Evolutionary conservation across 441 rosid species (phyloP).

Genomic region (Biscutella auriculata): DNA sequence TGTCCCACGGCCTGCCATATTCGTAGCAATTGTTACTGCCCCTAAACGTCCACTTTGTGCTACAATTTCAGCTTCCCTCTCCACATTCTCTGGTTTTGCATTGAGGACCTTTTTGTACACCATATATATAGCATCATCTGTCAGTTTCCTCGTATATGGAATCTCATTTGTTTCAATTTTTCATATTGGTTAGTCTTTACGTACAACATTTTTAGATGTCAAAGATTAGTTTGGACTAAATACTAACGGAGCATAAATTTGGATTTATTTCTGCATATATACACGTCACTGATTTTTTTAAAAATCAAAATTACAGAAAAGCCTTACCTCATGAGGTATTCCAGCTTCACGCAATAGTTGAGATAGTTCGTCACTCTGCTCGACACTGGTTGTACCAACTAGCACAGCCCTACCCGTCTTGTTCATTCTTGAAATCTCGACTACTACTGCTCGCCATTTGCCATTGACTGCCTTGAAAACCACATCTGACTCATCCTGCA

Average conservation of each 20-base stretch:
- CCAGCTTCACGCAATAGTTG: conserved; percentile 70
- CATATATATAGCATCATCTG: conserved; percentile 9
- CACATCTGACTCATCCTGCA: conserved; percentile 93
- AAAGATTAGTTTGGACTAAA: background rate
- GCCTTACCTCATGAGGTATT: conserved; percentile 79
- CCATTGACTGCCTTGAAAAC: conserved; percentile 84
- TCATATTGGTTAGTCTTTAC: background rate
- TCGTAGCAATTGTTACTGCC: conserved; percentile 94
- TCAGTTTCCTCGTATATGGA: conserved; percentile 10
- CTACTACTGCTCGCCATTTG: conserved; percentile 92
- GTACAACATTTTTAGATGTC: background rate
- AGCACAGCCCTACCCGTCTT: conserved; percentile 90
- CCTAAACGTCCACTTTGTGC: conserved; percentile 97
- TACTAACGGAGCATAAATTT: background rate
- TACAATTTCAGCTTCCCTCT: conserved; percentile 98
- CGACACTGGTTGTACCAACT: conserved; percentile 96
- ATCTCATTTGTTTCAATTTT: background rate
- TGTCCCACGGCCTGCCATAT: conserved; percentile 99
- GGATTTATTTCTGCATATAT: background rate
- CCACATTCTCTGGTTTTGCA: conserved; percentile 98
- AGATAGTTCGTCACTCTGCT: conserved; percentile 89
- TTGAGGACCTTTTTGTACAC: conserved; percentile 65
- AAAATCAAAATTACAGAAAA: background rate
- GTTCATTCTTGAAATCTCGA: conserved; percentile 90
- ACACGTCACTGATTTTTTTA: background rate